These are phyloP conservation scores for Aspergillus eucalypticola DNA, from an alignment of 2,329 filamentous ascomycete species.

Conservation along the genomic window DNA sequence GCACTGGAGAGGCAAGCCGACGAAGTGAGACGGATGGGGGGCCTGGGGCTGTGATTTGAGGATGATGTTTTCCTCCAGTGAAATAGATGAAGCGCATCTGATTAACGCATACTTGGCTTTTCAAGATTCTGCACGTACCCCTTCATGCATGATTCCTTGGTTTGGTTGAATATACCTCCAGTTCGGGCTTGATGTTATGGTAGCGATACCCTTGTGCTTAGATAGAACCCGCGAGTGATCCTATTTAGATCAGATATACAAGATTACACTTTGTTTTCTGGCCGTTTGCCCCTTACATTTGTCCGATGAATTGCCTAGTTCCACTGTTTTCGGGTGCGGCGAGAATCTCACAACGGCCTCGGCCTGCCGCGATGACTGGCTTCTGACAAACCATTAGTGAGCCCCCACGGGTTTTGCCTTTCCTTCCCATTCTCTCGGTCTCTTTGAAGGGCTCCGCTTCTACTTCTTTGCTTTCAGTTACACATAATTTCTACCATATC, in stretches of 20 bases:
- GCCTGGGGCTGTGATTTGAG: constrained; percentile 16
- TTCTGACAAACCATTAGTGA: constrained; percentile 25
- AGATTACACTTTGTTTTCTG: neutral
- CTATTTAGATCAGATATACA: neutral
- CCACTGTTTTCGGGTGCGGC: neutral
- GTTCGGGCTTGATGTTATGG: neutral
- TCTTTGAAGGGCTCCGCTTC: neutral
- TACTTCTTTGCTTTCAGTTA: neutral
- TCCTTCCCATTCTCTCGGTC: constrained; percentile 7
- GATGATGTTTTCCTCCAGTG: neutral
- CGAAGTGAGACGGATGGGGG: constrained; percentile 71
- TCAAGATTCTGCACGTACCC: neutral
- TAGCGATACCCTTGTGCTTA: constrained; percentile 1
- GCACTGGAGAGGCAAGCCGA: constrained; percentile 76
- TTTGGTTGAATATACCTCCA: neutral
- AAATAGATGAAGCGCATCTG: neutral
- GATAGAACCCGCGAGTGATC: neutral
- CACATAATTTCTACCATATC: neutral
- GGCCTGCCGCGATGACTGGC: constrained; percentile 14
- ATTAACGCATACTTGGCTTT: neutral
- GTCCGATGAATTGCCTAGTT: neutral
- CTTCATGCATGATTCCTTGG: neutral
- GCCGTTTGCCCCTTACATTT: neutral
- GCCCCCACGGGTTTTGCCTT: constrained; percentile 4
- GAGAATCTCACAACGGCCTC: constrained; percentile 10